These are phyloP conservation scores for Chaetoceros tenuissimus DNA, from an alignment of 108 stramenopile species.

Conservation along the genomic window DNA sequence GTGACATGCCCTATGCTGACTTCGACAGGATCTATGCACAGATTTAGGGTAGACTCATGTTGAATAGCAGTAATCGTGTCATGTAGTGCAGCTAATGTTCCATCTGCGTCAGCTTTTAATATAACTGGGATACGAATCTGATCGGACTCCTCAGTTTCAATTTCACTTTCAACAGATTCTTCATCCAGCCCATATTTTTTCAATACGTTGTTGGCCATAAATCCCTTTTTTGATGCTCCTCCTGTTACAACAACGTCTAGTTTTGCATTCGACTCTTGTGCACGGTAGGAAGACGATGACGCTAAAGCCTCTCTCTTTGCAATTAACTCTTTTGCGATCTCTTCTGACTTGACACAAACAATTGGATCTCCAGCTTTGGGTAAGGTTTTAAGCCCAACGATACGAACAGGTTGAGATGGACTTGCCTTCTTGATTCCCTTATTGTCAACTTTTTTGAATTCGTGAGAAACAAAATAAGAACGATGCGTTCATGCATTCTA, in stretches of 20 bases:
- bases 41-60: slow-evolving; percentile 43
- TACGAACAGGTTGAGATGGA: slow-evolving; percentile 74
- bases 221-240: slow-evolving; percentile 2
- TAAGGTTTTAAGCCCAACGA: slow-evolving; percentile 71
- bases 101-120: slow-evolving; percentile 79
- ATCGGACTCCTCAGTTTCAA: slow-evolving; percentile 18
- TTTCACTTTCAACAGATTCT: slow-evolving; percentile 22
- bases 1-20: slow-evolving; percentile 63
- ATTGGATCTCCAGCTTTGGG: slow-evolving; percentile 82
- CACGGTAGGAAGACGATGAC: neutral
- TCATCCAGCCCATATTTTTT: slow-evolving; percentile 25
- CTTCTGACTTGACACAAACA: slow-evolving; percentile 57
- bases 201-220: slow-evolving; percentile 1
- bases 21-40: slow-evolving; percentile 63
- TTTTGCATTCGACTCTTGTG: neutral
- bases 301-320: slow-evolving; percentile 19
- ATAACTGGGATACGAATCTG: slow-evolving; percentile 68
- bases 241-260: slow-evolving; percentile 20
- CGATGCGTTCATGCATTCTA: neutral
- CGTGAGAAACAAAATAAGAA: neutral
- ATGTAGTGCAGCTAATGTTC: slow-evolving; percentile 63
- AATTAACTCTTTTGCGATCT: slow-evolving; percentile 56
- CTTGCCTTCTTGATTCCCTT: slow-evolving; percentile 43
- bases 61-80: slow-evolving; percentile 57
- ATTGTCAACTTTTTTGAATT: slow-evolving; percentile 27